Evolutionary conservation across 2,329 filamentous ascomycete species (phyloP).

Genomic region (Aureobasidium sp.): DNA sequence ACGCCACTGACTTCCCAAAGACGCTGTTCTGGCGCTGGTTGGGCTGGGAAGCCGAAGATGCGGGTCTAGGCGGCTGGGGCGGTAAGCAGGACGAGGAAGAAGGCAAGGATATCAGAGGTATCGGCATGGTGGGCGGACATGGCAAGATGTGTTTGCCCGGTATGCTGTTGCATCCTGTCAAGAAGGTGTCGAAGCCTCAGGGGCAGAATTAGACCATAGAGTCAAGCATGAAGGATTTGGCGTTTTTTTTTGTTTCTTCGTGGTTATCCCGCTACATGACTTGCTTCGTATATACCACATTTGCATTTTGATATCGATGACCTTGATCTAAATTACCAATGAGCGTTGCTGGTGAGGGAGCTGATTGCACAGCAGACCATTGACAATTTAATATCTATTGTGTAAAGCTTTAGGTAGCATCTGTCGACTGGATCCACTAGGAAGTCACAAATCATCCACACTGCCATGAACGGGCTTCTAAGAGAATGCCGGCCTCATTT

Average conservation of each 20-base stretch:
- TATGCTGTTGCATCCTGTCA: constrained; percentile 84
- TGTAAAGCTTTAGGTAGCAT: too few species aligned
- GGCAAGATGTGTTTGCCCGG: constrained; percentile 86
- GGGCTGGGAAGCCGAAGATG: constrained; percentile 70
- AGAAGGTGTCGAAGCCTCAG: constrained; percentile 34
- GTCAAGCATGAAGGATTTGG: not conserved
- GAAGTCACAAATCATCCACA: too few species aligned
- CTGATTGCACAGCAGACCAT: too few species aligned
- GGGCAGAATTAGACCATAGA: not conserved
- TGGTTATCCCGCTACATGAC: not conserved
- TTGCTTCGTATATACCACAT: not conserved
- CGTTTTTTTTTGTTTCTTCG: not conserved
- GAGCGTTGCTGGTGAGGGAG: too few species aligned
- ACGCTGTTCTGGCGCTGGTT: constrained; percentile 83
- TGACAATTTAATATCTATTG: too few species aligned
- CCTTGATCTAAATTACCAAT: too few species aligned
- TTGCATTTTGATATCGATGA: too few species aligned
- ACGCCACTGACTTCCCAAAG: constrained; percentile 73
- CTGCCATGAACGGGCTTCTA: too few species aligned
- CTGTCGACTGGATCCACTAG: too few species aligned
- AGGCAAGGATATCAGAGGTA: constrained; percentile 11
- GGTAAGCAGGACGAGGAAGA: constrained; percentile 18
- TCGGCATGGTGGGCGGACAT: constrained; percentile 46
- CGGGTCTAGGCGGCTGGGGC: constrained; percentile 61
- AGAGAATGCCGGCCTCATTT: too few species aligned